phyloP scores from a whole-genome alignment of 495 filamentous ascomycete species.

The Poronia punctata region DNA sequence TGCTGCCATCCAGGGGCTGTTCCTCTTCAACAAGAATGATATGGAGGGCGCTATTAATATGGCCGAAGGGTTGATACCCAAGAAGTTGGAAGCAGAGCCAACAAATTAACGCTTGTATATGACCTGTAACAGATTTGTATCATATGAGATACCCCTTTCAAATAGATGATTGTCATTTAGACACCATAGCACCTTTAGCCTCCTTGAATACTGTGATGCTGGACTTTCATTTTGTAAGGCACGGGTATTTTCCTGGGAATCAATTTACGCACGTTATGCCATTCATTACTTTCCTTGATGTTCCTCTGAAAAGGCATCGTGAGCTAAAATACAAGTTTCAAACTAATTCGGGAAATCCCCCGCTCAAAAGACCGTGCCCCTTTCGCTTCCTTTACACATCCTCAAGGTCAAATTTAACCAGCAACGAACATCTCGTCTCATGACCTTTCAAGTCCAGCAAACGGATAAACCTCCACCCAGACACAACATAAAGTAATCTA shows the following conservation, averaged over 20 bases:
- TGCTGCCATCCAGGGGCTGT: slow-evolving; percentile 85
- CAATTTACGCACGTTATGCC: too few species aligned
- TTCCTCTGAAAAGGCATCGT: background rate
- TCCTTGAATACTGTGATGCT: background rate
- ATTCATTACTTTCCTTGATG: too few species aligned
- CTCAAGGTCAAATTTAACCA: slow-evolving; percentile 44
- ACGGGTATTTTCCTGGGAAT: too few species aligned
- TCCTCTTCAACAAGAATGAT: slow-evolving; percentile 87
- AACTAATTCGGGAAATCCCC: too few species aligned
- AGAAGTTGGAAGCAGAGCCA: slow-evolving; percentile 42
- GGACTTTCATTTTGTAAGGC: too few species aligned
- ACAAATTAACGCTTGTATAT: slow-evolving; percentile 7
- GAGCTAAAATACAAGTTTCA: background rate
- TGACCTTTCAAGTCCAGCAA: slow-evolving; percentile 47
- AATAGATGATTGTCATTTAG: background rate
- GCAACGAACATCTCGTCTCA: slow-evolving; percentile 43
- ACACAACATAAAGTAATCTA: slow-evolving; percentile 38
- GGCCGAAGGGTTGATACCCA: slow-evolving; percentile 59
- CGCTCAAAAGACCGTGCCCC: too few species aligned
- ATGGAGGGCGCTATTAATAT: slow-evolving; percentile 80
- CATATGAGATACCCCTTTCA: slow-evolving; percentile 21
- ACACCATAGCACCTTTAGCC: background rate
- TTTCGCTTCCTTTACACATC: slow-evolving; percentile 25
- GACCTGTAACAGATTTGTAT: slow-evolving; percentile 10
- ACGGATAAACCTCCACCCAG: slow-evolving; percentile 46